Conservation (phyloP, 306 rosid species). For the Castanopsis chinensis region DNA sequence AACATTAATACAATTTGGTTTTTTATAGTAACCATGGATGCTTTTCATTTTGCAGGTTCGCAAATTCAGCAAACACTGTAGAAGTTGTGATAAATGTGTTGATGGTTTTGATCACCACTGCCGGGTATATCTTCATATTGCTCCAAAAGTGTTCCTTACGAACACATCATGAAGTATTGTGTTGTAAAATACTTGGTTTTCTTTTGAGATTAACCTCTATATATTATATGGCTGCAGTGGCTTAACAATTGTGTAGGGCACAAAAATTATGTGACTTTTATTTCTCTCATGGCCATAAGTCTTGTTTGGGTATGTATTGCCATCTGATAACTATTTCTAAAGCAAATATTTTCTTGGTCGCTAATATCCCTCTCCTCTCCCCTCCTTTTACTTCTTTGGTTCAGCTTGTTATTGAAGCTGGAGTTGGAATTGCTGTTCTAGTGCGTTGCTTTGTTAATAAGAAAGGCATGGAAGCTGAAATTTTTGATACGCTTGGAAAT, state of each 20-base stretch:
- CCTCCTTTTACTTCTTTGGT: conserved; percentile 19
- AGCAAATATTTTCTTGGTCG: conserved; percentile 11
- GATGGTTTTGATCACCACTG: conserved; percentile 99
- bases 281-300: conserved; percentile 90
- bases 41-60: conserved; percentile 68
- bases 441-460: conserved; percentile 91
- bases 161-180: conserved; percentile 21
- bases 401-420: conserved; percentile 93
- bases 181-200: conserved; percentile 10
- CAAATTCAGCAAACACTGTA: conserved; percentile 94
- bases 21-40: not conserved
- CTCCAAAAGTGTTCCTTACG: conserved; percentile 10
- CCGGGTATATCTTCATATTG: conserved; percentile 56
- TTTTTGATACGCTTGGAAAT: conserved; percentile 90
- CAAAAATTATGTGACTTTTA: conserved; percentile 82
- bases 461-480: conserved; percentile 87
- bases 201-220: conserved; percentile 31
- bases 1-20: not conserved
- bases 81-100: conserved; percentile 98
- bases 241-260: conserved; percentile 97
- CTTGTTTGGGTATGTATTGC: conserved; percentile 78
- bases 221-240: conserved; percentile 73
- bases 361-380: conserved; percentile 13
- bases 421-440: conserved; percentile 85
- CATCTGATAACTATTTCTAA: conserved; percentile 4